Percentiles rank a stretch among this genome's conserved stretches.
Evolutionary conservation across 441 rosid species (phyloP).

Genomic region (Macaranga tanarius): DNA sequence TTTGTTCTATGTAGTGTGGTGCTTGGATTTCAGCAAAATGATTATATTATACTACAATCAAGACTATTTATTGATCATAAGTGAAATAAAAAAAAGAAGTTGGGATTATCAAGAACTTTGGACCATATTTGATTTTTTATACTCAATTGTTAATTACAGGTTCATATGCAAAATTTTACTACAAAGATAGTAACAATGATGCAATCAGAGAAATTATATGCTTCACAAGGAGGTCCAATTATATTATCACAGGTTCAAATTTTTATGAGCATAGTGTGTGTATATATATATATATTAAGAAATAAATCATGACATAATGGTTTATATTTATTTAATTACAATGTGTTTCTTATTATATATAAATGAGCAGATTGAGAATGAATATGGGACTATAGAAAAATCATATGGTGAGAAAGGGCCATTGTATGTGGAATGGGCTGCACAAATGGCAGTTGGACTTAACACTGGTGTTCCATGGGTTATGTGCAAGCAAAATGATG

Average conservation of each 20-base stretch:
- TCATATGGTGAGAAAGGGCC: slow-evolving; percentile 50
- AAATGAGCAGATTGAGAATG: slow-evolving; percentile 67
- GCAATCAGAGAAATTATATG: slow-evolving; percentile 60
- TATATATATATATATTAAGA: background rate
- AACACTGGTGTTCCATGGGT: slow-evolving; percentile 92
- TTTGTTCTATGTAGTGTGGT: no score
- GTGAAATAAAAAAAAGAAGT: no score
- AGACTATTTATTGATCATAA: no score
- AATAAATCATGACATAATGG: background rate
- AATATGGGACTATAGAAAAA: slow-evolving; percentile 53
- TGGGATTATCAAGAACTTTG: no score
- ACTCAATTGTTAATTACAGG: slow-evolving; percentile 34
- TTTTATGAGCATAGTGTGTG: background rate
- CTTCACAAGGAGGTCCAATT: slow-evolving; percentile 92
- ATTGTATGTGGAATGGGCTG: slow-evolving; percentile 70
- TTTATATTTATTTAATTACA: no score
- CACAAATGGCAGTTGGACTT: slow-evolving; percentile 63
- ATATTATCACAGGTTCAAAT: slow-evolving; percentile 68
- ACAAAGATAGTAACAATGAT: slow-evolving; percentile 64
- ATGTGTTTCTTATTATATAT: background rate
- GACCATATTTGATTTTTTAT: background rate
- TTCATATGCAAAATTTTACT: slow-evolving; percentile 58
- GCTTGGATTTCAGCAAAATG: no score
- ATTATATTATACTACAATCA: no score
- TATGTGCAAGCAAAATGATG: slow-evolving; percentile 88